Evolutionary conservation across 1,139 yeast genomes (phyloP), one percentile per base, ranked within the genome.

Genomic region (Diutina mesorugosa): DNA sequence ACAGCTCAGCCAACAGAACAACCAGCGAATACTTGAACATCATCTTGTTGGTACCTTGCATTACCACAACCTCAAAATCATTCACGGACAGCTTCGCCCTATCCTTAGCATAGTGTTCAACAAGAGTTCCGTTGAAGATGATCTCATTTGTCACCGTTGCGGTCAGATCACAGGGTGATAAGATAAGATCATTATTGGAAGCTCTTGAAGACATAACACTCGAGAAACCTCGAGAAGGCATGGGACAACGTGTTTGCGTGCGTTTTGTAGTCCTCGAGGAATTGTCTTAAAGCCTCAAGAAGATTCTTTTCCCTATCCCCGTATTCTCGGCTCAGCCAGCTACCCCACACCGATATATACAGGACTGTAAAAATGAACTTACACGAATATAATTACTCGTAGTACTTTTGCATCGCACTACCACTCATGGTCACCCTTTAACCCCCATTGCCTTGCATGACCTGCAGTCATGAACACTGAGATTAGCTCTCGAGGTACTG

Each of bases 91-190:
- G 53, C 21, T 50, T 50, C 5, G 45, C 35, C 26, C 53, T 10
- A 7, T 50, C 45, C 29, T 38, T 12, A 18, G 53, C 53, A 29
- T 50, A 50, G 7, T 18, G 53, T 18, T 50, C 53, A 4, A 50
- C 53, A n/a, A 50, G 32, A 8, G 45, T 29, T n/a, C 53, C 53
- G 29, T 50, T 50, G 10, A 28, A 50, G 28, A 50, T 32, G 53
- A 50, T 50, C 28, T 50, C 53, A 30, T 50, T 50, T 14, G 53
- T 50, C 14, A 50, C 53, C 26, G 53, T 50, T 4, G 32, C 45
- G 8, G 53, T 50, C 53, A 50, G 53, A 50, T 50, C 53, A 32
- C 53, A 50, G 16, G 53, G 53, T 4, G 53, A 46, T 8, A 50
- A 32, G 21, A n/a, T 18, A 3, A 45, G 47, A 35, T 10, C 41